Evolutionary conservation across 202 grass and related monocot species (phyloP), one percentile per base, ranked within the genome.

Genomic region (Dendrocalamus latiflorus): DNA sequence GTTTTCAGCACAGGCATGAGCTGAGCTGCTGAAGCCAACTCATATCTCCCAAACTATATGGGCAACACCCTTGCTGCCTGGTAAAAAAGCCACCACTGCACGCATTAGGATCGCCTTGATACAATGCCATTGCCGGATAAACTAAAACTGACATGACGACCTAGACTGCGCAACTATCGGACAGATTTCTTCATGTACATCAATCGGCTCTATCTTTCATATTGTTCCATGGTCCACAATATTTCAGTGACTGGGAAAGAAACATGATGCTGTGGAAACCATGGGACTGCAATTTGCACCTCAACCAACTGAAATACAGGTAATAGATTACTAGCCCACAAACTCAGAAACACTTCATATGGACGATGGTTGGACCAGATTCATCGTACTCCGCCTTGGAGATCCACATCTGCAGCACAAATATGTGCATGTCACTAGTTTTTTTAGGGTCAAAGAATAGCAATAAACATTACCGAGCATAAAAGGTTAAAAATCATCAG

Each of bases 271-370:
- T 3, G 37, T 12, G 16, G 21, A 78, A 82, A 51, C 66, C 66
- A 85, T 12, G 26, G n/a, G 56, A 42, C 14, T 65, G 61, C 58
- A 82, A 57, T 76, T 68, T 22, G 51, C 65, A 81, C 30, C 30
- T 30, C 30, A 30, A 30, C 30, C 30, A 30, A 30, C 30, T 30
- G 30, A 30, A 30, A 30, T 33, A 33, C 33, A 33, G 33, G 33
- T 33, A 33, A 33, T 33, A 33, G 33, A 33, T 33, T 33, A 33
- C 33, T 33, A 33, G 33, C 33, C 28, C 58, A 68, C 76, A 87
- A 87, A 63, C 48, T 91, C 60, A 97, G 81, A 97, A 97, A 72
- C 94, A 97, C 76, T 97, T 97, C 82, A 86, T 93, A 87, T 97
- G 94, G 15, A 93, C 94, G 62, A 97, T 93, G 28, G 60, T 15